Conservation (phyloP, 2,329 filamentous ascomycete genomes). For the Xylariaceae sp. region DNA sequence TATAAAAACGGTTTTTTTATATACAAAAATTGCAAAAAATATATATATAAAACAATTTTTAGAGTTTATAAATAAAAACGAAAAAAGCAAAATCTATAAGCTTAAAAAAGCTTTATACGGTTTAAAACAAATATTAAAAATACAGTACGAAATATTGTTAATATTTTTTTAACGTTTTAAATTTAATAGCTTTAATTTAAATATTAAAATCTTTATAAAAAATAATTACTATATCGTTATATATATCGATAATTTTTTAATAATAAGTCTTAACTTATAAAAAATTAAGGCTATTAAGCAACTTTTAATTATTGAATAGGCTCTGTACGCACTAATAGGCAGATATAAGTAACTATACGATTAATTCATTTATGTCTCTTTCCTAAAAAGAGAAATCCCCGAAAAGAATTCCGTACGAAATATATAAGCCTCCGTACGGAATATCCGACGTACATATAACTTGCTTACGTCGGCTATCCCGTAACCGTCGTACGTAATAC, state of each 20-base stretch:
- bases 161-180: slow-evolving; percentile 1
- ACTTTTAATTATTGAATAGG: no score
- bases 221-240: slow-evolving; percentile 7
- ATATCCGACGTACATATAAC: no score
- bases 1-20: no score
- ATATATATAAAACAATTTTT: background rate
- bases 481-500: no score
- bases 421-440: no score
- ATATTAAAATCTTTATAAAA: background rate
- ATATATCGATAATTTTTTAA: slow-evolving; percentile 12
- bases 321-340: no score
- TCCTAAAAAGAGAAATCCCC: no score
- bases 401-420: no score
- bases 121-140: slow-evolving; percentile 5
- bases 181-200: slow-evolving; percentile 1
- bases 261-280: slow-evolving; percentile 7
- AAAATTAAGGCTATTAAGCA: slow-evolving; percentile 4
- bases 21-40: no score
- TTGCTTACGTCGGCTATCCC: no score
- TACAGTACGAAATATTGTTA: slow-evolving; percentile 2
- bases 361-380: no score
- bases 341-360: no score
- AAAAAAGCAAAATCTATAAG: slow-evolving; percentile 3
- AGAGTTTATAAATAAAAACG: slow-evolving; percentile 1
- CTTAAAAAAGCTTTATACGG: slow-evolving; percentile 6